Evolutionary conservation across 257 asterid species (phyloP).

Genomic region (Ophiorrhiza pumila): DNA sequence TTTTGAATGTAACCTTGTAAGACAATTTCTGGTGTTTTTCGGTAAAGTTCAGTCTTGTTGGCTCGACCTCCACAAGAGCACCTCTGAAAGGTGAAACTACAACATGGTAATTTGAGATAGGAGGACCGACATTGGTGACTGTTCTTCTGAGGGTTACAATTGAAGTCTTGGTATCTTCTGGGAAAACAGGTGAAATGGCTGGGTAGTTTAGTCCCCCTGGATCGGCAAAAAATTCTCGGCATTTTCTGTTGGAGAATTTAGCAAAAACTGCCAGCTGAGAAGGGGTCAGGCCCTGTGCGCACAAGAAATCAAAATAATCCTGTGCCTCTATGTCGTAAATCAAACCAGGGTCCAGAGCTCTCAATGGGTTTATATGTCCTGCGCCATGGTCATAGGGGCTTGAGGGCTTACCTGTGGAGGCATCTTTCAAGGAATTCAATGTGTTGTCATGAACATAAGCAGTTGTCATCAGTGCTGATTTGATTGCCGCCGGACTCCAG

Average conservation of each 20-base stretch:
- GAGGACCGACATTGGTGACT: slow-evolving; percentile 73
- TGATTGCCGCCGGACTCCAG: slow-evolving; percentile 88
- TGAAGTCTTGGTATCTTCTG: slow-evolving; percentile 36
- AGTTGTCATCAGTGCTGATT: slow-evolving; percentile 89
- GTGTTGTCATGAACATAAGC: slow-evolving; percentile 75
- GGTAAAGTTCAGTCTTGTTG: slow-evolving; percentile 48
- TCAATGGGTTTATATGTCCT: slow-evolving; percentile 71
- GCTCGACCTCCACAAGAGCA: slow-evolving; percentile 60
- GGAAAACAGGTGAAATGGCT: slow-evolving; percentile 65
- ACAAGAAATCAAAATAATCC: slow-evolving; percentile 79
- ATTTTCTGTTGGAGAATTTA: slow-evolving; percentile 51
- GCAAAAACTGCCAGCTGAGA: slow-evolving; percentile 64
- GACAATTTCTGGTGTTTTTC: slow-evolving; percentile 42
- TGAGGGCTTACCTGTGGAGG: slow-evolving; percentile 46
- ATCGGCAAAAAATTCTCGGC: slow-evolving; percentile 33
- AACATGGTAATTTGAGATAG: slow-evolving; percentile 57
- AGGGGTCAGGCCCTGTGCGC: slow-evolving; percentile 53
- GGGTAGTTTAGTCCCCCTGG: slow-evolving; percentile 82
- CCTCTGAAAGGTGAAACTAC: slow-evolving; percentile 61
- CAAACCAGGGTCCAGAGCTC: slow-evolving; percentile 76
- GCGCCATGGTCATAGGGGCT: slow-evolving; percentile 87
- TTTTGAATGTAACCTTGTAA: slow-evolving; percentile 48
- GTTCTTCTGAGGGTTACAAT: slow-evolving; percentile 51
- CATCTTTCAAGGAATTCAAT: slow-evolving; percentile 48
- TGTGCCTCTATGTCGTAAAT: slow-evolving; percentile 71